A percentile compares a stretch with the other conserved stretches of the same genome.
Conservation (phyloP, 148 eudicot species). For the Vaccinium myrtillus region DNA sequence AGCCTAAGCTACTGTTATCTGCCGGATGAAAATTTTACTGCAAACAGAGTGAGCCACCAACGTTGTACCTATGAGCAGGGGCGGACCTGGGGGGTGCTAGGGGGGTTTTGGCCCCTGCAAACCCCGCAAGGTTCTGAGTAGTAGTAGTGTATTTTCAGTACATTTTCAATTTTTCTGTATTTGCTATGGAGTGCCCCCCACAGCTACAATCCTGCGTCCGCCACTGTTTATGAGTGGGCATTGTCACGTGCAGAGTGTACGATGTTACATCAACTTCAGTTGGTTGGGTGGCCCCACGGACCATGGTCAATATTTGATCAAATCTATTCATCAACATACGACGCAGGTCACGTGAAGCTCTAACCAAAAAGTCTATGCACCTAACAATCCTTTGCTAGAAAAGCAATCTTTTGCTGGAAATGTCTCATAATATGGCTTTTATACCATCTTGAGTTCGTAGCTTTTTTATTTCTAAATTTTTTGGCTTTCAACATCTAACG, state of each 20-base stretch:
- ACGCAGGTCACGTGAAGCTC: neutral
- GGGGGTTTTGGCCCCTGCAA: too few relatives aligned
- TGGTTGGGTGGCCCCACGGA: neutral
- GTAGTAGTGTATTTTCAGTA: too few relatives aligned
- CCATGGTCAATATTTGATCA: neutral
- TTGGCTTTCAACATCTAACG: too few relatives aligned
- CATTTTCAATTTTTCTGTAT: too few relatives aligned
- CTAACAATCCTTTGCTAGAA: neutral
- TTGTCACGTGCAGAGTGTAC: constrained; percentile 4
- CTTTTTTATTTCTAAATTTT: too few relatives aligned
- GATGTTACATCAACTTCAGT: neutral
- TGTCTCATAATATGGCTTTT: neutral
- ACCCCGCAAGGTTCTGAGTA: too few relatives aligned
- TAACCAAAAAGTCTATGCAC: neutral
- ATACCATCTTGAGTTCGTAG: neutral
- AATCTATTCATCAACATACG: neutral
- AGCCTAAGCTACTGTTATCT: neutral
- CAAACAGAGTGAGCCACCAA: neutral
- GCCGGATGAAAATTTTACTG: neutral
- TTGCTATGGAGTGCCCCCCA: too few relatives aligned
- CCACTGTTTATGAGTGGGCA: too few relatives aligned
- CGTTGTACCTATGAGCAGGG: too few relatives aligned
- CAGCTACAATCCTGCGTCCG: too few relatives aligned
- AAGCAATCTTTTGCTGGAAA: neutral
- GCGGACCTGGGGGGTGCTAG: too few relatives aligned